Evolutionary conservation across 2,329 filamentous ascomycete genomes (phyloP).

Genomic region (Delphinella strobiligena): DNA sequence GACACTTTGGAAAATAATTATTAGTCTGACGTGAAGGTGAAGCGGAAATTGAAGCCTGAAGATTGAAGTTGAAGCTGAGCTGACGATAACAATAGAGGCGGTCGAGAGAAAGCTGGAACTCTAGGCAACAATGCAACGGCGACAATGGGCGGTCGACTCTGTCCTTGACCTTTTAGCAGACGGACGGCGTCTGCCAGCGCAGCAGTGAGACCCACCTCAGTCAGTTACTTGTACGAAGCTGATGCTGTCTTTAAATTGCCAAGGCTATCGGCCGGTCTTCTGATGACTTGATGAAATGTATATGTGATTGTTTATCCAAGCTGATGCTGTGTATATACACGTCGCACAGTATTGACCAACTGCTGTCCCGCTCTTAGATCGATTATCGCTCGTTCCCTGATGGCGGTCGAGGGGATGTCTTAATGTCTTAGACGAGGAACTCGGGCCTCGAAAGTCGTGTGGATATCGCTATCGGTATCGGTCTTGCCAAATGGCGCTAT

Average conservation of each 20-base stretch:
- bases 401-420: neutral
- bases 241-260: neutral
- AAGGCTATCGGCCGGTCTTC: neutral
- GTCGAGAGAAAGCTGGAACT: neutral
- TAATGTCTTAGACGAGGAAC: neutral
- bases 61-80: neutral
- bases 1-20: constrained; percentile 1
- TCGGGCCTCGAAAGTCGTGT: neutral
- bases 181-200: neutral
- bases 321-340: neutral
- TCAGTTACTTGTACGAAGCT: neutral
- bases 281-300: neutral
- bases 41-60: neutral
- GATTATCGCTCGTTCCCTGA: too few species aligned
- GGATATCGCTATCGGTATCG: neutral
- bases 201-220: neutral
- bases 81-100: neutral
- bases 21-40: neutral
- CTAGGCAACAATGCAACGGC: neutral
- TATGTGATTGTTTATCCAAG: neutral
- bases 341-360: neutral
- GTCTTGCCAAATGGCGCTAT: neutral
- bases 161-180: too few species aligned
- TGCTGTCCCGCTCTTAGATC: neutral
- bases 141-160: too few species aligned